A percentile compares a stretch with the other conserved stretches of the same genome.
These are phyloP conservation scores for Taxillus chinensis DNA, from an alignment of 164 flowering plant species.

Conservation along the genomic window DNA sequence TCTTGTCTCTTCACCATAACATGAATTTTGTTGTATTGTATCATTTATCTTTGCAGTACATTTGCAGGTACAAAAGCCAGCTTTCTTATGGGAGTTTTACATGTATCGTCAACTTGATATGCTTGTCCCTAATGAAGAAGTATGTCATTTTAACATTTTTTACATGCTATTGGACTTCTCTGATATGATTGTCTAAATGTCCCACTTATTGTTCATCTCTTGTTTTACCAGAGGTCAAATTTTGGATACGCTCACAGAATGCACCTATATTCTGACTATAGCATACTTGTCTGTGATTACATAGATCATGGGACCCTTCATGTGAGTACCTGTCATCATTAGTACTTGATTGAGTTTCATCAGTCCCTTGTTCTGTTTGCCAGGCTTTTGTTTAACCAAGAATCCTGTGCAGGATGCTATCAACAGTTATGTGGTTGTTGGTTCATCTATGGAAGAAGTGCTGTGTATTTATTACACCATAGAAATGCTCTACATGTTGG, in stretches of 20 bases:
- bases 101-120: constrained; percentile 87
- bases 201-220: constrained; percentile 10
- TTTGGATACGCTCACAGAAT: constrained; percentile 74
- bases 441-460: constrained; percentile 79
- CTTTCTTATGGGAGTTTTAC: constrained; percentile 97
- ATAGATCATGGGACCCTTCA: constrained; percentile 82
- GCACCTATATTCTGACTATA: constrained; percentile 75
- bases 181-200: neutral
- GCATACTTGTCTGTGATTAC: constrained; percentile 77
- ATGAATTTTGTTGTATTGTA: neutral
- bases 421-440: constrained; percentile 56
- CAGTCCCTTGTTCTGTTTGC: constrained; percentile 3
- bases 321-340: constrained; percentile 24
- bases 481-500: constrained; percentile 89
- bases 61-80: constrained; percentile 83
- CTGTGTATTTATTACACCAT: constrained; percentile 80
- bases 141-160: constrained; percentile 18
- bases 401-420: constrained; percentile 71
- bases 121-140: constrained; percentile 52
- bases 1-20: neutral
- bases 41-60: neutral
- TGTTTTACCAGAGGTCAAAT: constrained; percentile 51
- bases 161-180: neutral
- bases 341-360: neutral
- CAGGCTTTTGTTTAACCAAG: neutral